Percentiles rank a stretch among this genome's conserved stretches.
phyloP scores from a whole-genome alignment of 345 rosid genomes.

The Eucalyptus regnans region DNA sequence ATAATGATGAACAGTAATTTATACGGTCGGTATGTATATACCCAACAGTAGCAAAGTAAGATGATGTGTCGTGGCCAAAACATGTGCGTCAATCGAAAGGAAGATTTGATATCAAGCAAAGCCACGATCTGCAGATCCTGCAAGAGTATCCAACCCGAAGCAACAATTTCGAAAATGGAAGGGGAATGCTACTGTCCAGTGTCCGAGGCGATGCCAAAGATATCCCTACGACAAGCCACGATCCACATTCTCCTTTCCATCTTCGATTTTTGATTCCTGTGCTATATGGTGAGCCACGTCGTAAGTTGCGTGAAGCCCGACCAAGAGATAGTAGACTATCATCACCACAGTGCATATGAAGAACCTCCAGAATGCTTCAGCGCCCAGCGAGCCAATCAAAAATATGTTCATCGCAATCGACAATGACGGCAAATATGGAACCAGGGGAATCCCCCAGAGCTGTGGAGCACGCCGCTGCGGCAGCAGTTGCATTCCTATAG shows the following conservation, averaged over 20 bases:
- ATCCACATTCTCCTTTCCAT: neutral
- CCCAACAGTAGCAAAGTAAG: neutral
- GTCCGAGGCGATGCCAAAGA: neutral
- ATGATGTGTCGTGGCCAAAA: neutral
- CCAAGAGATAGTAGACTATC: slow-evolving; percentile 58
- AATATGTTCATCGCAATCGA: slow-evolving; percentile 70
- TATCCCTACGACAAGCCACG: neutral
- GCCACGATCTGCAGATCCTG: neutral
- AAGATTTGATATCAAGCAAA: neutral
- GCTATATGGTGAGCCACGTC: slow-evolving; percentile 52
- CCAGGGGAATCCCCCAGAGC: slow-evolving; percentile 82
- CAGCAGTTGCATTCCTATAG: slow-evolving; percentile 49
- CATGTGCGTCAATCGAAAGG: neutral
- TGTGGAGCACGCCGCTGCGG: slow-evolving; percentile 45
- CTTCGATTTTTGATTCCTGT: slow-evolving; percentile 9
- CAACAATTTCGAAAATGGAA: neutral
- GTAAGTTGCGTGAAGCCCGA: slow-evolving; percentile 87
- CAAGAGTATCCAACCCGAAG: neutral
- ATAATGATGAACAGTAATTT: neutral
- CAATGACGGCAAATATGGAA: slow-evolving; percentile 84
- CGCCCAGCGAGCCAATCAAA: slow-evolving; percentile 73
- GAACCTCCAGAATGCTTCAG: slow-evolving; percentile 58
- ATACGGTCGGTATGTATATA: neutral
- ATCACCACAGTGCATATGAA: slow-evolving; percentile 56
- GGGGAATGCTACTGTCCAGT: neutral